Conservation (phyloP, 1,139 yeast genomes). For the Candida frijolesensis region DNA sequence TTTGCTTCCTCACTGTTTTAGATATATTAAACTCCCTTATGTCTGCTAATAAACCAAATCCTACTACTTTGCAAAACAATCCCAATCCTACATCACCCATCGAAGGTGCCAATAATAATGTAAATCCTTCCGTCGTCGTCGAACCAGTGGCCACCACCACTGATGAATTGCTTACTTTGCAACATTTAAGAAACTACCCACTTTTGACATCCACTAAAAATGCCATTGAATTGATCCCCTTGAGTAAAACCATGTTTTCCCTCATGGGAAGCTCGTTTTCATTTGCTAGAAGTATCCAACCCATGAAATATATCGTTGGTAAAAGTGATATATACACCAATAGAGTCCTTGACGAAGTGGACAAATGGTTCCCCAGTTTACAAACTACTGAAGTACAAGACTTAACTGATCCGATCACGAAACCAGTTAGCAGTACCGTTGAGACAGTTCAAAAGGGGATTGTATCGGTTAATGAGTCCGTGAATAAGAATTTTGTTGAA, state of each 20-base stretch:
- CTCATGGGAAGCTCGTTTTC: conserved; percentile 14
- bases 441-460: conserved; percentile 30
- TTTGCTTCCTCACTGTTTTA: conserved; percentile 17
- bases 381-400: conserved; percentile 42
- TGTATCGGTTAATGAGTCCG: conserved; percentile 23
- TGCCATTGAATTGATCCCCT: conserved; percentile 23
- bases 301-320: conserved; percentile 27
- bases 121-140: not conserved
- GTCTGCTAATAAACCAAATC: conserved; percentile 8
- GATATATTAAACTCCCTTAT: conserved; percentile 15
- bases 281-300: conserved; percentile 25
- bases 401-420: conserved; percentile 43
- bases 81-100: conserved; percentile 1
- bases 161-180: conserved; percentile 11
- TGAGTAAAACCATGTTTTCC: conserved; percentile 17
- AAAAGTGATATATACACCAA: conserved; percentile 35
- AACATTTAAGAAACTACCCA: conserved; percentile 30
- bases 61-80: not conserved
- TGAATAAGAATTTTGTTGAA: conserved; percentile 28
- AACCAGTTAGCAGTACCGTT: conserved; percentile 41
- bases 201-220: conserved; percentile 23
- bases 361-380: conserved; percentile 34
- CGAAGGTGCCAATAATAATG: not conserved
- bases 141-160: not conserved
- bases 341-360: conserved; percentile 35